phyloP scores from a whole-genome alignment of 768 basidiomycete species.

The Clitopilus passeckerianus region DNA sequence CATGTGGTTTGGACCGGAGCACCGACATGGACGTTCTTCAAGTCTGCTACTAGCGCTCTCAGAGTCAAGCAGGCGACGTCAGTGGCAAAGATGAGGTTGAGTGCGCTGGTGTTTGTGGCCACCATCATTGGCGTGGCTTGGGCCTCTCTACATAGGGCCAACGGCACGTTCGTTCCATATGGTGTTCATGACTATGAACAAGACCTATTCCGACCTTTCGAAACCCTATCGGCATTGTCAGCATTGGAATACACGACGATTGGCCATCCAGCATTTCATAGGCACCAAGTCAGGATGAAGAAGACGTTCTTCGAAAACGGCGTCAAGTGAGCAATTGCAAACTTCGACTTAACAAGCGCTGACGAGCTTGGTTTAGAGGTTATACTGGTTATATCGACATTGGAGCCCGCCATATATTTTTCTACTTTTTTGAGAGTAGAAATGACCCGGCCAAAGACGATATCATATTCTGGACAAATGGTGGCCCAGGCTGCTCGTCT shows the following conservation, averaged over 20 bases:
- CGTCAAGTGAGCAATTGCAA: slow-evolving; percentile 35
- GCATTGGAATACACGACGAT: slow-evolving; percentile 29
- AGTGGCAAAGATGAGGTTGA: too few relatives aligned
- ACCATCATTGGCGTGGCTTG: too few relatives aligned
- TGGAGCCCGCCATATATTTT: slow-evolving; percentile 56
- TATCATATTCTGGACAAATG: slow-evolving; percentile 54
- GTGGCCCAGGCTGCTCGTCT: slow-evolving; percentile 39
- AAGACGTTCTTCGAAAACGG: slow-evolving; percentile 58
- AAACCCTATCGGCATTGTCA: slow-evolving; percentile 26
- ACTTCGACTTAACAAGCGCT: slow-evolving; percentile 1
- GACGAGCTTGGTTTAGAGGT: slow-evolving; percentile 8
- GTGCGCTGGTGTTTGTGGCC: too few relatives aligned
- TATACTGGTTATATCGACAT: slow-evolving; percentile 70
- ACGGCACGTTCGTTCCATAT: too few relatives aligned
- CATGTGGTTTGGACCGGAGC: neutral
- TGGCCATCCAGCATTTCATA: slow-evolving; percentile 44
- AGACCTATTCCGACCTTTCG: slow-evolving; percentile 27
- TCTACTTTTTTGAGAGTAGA: slow-evolving; percentile 77
- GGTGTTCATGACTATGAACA: slow-evolving; percentile 11
- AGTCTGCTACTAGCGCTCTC: neutral
- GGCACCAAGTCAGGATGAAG: slow-evolving; percentile 51
- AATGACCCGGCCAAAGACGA: slow-evolving; percentile 54
- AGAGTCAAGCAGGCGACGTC: too few relatives aligned
- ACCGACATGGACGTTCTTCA: too few relatives aligned
- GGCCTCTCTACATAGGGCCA: too few relatives aligned